phyloP scores from a whole-genome alignment of 2,329 filamentous ascomycete species.

The Aureobasidium lini region DNA sequence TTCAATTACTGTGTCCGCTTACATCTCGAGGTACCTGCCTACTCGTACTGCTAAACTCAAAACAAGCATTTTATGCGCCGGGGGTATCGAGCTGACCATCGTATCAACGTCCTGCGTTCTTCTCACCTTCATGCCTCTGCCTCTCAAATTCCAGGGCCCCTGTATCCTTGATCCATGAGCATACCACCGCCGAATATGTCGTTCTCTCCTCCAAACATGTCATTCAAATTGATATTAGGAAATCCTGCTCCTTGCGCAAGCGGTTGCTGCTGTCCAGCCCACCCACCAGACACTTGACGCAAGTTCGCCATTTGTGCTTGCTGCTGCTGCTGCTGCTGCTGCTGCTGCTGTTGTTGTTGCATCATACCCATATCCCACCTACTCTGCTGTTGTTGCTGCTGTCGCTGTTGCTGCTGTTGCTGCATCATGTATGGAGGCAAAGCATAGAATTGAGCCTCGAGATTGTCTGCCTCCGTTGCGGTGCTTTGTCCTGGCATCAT shows the following conservation, averaged over 20 bases:
- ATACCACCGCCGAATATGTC: slow-evolving; percentile 25
- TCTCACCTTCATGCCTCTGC: not conserved
- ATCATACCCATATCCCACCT: slow-evolving; percentile 7
- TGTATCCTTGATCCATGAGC: slow-evolving; percentile 18
- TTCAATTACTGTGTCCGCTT: not conserved
- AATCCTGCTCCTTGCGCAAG: slow-evolving; percentile 20
- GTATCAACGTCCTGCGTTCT: not conserved
- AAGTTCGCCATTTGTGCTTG: slow-evolving; percentile 17
- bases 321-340: slow-evolving; percentile 21
- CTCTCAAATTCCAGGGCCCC: not conserved
- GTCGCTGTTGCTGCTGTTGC: slow-evolving; percentile 28
- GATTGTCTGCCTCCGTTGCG: slow-evolving; percentile 44
- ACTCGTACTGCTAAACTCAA: not conserved
- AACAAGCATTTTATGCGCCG: not conserved
- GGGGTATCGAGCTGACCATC: slow-evolving; percentile 11
- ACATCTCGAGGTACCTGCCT: not conserved
- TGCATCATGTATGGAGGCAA: slow-evolving; percentile 66
- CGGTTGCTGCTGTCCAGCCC: slow-evolving; percentile 15
- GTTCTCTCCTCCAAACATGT: slow-evolving; percentile 30
- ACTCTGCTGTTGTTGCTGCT: slow-evolving; percentile 17
- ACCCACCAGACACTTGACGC: slow-evolving; percentile 19
- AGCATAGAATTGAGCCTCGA: slow-evolving; percentile 67
- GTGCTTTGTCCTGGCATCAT: slow-evolving; percentile 12
- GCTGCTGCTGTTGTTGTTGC: slow-evolving; percentile 18
- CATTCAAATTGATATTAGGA: slow-evolving; percentile 30